Evolutionary conservation across 202 grass and related monocot species (phyloP), one percentile per base, ranked within the genome.

Genomic region (Elaeis oleifera): DNA sequence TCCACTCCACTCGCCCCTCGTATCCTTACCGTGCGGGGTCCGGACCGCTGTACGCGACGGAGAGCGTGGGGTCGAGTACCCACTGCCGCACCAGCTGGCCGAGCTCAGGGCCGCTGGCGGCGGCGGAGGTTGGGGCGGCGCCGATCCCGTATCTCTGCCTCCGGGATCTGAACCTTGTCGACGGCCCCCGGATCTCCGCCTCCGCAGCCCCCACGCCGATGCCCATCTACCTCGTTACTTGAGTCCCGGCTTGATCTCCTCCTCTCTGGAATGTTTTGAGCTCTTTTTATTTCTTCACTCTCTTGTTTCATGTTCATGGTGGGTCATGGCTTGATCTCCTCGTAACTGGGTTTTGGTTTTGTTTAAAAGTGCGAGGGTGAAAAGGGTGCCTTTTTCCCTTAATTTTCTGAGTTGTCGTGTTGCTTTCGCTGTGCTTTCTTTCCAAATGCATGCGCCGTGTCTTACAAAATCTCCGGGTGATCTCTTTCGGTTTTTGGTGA

Each of bases 161-260:
- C 58, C 62, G 79, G 49, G 62, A 74, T 25, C 48, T 59, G 63
- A 11, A 57, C 54, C 26, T 71, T 23, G 7, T 29, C 23, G 54
- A 32, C 29, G 16, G 5, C 24, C 26, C 55, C n/a, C 63, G 22
- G 49, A n/a, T 44, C 36, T 61, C 18, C 6, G 9, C 5, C 53
- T 21, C 7, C 16, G 54, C 50, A 6, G 26, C 58, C 6, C 23
- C 60, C 5, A 57, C 61, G 60, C 23, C 73, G 36, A 58, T 68
- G 73, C 87, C 87, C 73, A 80, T 90, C 52, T 90, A 90, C 79
- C 64, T 83, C 49, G 87, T 90, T n/a, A 90, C 79, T 1, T 90
- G 69, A 84, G 9, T 44, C 36, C 36, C 36, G 36, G 36, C 9
- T 44, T 13, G 8, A 44, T 44, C 36, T 13, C 8, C 8, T 44